These are phyloP conservation scores for Phytophthora cryptogea DNA, from an alignment of 352 stramenopile genomes.

Conservation along the genomic window DNA sequence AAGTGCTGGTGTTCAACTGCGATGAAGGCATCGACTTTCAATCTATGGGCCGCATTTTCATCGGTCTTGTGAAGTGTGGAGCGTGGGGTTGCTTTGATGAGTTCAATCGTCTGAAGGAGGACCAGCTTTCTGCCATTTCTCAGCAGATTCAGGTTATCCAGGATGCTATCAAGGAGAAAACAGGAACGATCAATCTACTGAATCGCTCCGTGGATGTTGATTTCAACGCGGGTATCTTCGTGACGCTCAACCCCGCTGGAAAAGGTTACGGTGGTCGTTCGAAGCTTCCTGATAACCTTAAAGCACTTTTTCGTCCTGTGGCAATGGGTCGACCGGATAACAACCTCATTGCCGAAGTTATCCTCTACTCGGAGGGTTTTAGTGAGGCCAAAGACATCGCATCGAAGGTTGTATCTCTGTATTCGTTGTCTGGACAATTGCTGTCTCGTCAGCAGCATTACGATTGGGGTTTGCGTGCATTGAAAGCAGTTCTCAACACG, in stretches of 20 bases:
- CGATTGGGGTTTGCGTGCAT: conserved; percentile 91
- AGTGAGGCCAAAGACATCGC: conserved; percentile 88
- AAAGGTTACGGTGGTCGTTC: conserved; percentile 94
- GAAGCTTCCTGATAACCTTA: conserved; percentile 94
- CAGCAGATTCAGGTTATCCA: conserved; percentile 96
- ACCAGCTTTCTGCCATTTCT: conserved; percentile 93
- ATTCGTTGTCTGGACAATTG: conserved; percentile 85
- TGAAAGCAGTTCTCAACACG: conserved; percentile 96
- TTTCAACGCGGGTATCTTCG: conserved; percentile 95
- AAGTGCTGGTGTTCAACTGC: conserved; percentile 95
- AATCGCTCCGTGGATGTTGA: conserved; percentile 89
- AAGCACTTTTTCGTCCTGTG: conserved; percentile 94
- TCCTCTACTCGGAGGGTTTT: conserved; percentile 93
- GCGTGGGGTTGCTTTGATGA: conserved; percentile 98
- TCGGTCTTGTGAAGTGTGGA: conserved; percentile 94
- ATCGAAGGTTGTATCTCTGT: conserved; percentile 93
- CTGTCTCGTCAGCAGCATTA: conserved; percentile 93
- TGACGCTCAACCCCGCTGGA: conserved; percentile 94
- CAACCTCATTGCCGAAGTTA: conserved; percentile 94
- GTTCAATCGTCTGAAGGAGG: conserved; percentile 95
- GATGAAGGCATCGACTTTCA: conserved; percentile 95
- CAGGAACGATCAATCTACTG: conserved; percentile 76
- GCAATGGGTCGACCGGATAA: conserved; percentile 94
- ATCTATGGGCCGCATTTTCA: conserved; percentile 95
- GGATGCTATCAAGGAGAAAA: conserved; percentile 91